Percentiles rank a stretch among this genome's conserved stretches.
Conservation (phyloP, 2,329 filamentous ascomycete genomes). For the Botrytis squamosa region DNA sequence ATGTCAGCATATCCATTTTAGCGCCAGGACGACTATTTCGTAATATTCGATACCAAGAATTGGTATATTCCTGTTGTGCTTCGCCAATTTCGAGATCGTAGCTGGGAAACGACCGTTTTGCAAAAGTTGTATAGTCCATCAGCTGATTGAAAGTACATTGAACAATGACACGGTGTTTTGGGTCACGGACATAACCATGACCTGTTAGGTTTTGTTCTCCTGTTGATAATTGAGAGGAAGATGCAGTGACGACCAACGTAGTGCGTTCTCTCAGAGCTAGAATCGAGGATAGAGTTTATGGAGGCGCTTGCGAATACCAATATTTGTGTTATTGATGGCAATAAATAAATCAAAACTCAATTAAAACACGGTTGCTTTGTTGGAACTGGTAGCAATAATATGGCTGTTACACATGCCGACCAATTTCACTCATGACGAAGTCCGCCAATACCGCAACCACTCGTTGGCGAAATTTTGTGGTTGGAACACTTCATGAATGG, state of each 20-base stretch:
- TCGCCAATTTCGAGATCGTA: not conserved
- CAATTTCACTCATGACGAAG: not conserved
- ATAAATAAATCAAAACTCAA: not conserved
- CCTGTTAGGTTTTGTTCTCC: rapidly evolving
- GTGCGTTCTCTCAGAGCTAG: not conserved
- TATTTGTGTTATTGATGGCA: not conserved
- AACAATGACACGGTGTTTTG: not conserved
- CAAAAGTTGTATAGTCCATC: not conserved
- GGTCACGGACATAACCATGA: not conserved
- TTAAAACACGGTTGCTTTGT: not conserved
- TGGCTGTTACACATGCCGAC: not conserved
- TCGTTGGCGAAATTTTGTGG: not conserved
- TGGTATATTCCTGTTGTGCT: not conserved
- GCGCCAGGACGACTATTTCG: no score
- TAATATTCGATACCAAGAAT: not conserved
- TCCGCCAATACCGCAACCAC: not conserved
- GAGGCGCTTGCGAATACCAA: not conserved
- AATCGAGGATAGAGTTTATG: not conserved
- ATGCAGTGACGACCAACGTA: not conserved
- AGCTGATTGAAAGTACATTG: not conserved
- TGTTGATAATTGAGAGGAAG: not conserved
- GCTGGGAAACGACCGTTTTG: not conserved
- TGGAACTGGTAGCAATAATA: not conserved
- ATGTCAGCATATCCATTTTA: not conserved
- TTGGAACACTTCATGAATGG: not conserved